Conservation (phyloP, 768 basidiomycete species). For the Boletus rufocinnamomeus region DNA sequence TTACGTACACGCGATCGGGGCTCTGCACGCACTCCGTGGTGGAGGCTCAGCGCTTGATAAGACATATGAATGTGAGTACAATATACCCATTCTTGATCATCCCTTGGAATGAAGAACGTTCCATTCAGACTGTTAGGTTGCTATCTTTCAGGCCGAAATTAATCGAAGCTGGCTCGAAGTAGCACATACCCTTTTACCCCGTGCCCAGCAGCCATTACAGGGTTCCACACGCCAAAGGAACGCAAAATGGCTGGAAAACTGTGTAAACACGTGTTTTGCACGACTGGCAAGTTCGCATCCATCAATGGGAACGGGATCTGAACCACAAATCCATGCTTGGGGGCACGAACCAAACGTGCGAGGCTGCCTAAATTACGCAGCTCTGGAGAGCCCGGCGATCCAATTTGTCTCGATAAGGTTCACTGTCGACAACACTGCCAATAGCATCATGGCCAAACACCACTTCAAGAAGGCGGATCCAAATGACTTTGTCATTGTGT, state of each 20-base stretch:
- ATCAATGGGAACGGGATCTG: too few relatives aligned
- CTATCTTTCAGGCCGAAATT: too few relatives aligned
- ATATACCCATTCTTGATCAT: not conserved
- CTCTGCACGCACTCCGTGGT: not conserved
- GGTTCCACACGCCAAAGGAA: too few relatives aligned
- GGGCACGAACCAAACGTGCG: not conserved
- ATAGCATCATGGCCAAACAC: not conserved
- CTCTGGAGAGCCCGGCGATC: not conserved
- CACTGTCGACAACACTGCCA: not conserved
- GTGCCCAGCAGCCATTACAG: too few relatives aligned
- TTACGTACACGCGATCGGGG: too few relatives aligned
- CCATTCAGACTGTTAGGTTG: not conserved
- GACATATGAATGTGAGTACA: not conserved
- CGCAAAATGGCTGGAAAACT: too few relatives aligned
- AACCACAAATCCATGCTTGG: too few relatives aligned
- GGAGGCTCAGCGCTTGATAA: not conserved
- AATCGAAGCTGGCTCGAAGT: too few relatives aligned
- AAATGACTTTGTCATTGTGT: constrained; percentile 19
- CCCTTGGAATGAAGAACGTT: not conserved
- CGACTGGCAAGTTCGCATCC: too few relatives aligned
- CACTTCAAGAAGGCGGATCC: constrained; percentile 13
- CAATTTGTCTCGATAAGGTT: not conserved
- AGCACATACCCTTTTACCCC: too few relatives aligned
- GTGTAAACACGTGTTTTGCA: too few relatives aligned
- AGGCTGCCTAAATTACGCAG: not conserved